phyloP scores from a whole-genome alignment of 2,329 filamentous ascomycete genomes.

The Tolypocladium pustulatum region DNA sequence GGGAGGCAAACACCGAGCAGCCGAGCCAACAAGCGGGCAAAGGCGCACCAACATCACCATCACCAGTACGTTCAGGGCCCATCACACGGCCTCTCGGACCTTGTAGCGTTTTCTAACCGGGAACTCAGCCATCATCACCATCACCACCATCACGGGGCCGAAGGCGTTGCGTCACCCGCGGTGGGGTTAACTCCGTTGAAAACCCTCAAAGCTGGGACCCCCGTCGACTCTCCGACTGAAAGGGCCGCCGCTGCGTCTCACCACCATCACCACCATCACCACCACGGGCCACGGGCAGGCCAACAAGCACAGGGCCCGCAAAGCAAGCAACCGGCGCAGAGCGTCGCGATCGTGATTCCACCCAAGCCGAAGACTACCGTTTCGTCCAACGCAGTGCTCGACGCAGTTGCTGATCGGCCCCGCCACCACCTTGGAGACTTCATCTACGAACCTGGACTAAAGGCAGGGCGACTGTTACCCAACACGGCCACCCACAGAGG shows the following conservation, averaged over 20 bases:
- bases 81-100: not conserved
- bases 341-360: conserved; percentile 24
- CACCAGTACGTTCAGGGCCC: conserved; percentile 45
- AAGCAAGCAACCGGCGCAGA: conserved; percentile 13
- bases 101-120: conserved; percentile 9
- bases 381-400: conserved; percentile 58
- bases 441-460: conserved; percentile 63
- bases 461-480: conserved; percentile 35
- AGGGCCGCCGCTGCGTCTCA: conserved; percentile 24
- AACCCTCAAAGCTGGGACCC: conserved; percentile 34
- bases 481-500: conserved; percentile 28
- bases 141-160: conserved; percentile 43
- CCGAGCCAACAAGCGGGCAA: conserved; percentile 55
- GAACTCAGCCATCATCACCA: conserved; percentile 43
- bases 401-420: conserved; percentile 58
- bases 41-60: conserved; percentile 56
- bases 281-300: conserved; percentile 24
- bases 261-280: conserved; percentile 44
- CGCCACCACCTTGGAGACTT: conserved; percentile 77
- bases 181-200: conserved; percentile 35
- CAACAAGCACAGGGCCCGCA: conserved; percentile 12
- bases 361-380: conserved; percentile 57
- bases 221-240: conserved; percentile 33
- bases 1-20: conserved; percentile 51
- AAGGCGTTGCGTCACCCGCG: conserved; percentile 33